phyloP scores from a whole-genome alignment of 257 asterid genomes.

The Jasminum sambac region DNA sequence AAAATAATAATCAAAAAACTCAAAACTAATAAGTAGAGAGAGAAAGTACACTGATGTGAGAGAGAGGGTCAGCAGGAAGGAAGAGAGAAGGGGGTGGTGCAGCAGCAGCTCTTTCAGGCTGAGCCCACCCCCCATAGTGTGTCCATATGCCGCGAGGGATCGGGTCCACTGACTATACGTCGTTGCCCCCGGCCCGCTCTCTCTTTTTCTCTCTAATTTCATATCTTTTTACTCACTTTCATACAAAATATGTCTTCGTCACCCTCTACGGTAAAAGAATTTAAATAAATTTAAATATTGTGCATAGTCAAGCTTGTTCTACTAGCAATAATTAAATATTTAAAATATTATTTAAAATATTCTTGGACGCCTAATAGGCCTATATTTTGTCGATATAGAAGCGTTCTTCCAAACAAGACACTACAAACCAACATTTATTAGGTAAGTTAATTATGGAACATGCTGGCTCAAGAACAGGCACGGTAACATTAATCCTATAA shows the following conservation, averaged over 20 bases:
- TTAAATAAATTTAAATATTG: conserved; percentile 27
- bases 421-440: conserved; percentile 17
- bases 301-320: conserved; percentile 33
- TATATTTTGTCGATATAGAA: not conserved
- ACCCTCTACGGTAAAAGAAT: conserved; percentile 47
- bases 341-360: conserved; percentile 12
- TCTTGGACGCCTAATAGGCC: not conserved
- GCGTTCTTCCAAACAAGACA: conserved; percentile 28
- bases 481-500: not conserved
- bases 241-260: conserved; percentile 58
- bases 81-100: conserved; percentile 24
- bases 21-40: conserved; percentile 12
- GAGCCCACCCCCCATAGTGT: conserved; percentile 51
- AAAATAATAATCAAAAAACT: not conserved
- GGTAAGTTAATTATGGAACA: conserved; percentile 43
- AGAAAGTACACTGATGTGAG: not conserved
- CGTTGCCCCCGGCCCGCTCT: conserved; percentile 1
- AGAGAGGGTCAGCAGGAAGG: conserved; percentile 17
- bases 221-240: conserved; percentile 45
- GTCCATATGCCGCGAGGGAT: conserved; percentile 52
- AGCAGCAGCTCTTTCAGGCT: conserved; percentile 31
- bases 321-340: not conserved
- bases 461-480: conserved; percentile 31
- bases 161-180: conserved; percentile 52
- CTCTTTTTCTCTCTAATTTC: conserved; percentile 27